These are phyloP conservation scores for Elaeis guineensis DNA, from an alignment of 176 grass and related monocot species.

Conservation along the genomic window DNA sequence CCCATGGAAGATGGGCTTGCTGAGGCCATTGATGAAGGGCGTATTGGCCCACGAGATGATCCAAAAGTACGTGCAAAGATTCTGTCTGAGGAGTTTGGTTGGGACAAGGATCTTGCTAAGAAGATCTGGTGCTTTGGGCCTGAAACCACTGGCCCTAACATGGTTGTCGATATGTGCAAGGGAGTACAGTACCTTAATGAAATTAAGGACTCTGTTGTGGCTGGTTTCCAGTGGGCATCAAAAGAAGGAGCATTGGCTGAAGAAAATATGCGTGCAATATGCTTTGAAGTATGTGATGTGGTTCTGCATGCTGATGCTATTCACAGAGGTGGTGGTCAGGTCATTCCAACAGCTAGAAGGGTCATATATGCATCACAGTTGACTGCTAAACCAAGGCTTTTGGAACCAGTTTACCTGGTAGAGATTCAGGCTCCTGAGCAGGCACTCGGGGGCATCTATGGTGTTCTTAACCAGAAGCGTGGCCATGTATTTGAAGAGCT, in stretches of 20 bases:
- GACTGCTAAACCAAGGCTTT: conserved; percentile 1
- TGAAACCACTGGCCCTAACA: background rate
- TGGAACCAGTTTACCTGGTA: conserved; percentile 3
- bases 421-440: conserved; percentile 10
- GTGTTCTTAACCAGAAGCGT: conserved; percentile 10
- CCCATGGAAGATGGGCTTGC: no score
- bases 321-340: conserved; percentile 2
- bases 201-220: no score
- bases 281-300: conserved; percentile 3
- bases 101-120: no score
- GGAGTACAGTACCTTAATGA: no score
- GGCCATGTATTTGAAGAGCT: conserved; percentile 8
- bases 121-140: background rate
- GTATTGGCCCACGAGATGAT: no score
- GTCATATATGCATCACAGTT: conserved; percentile 7
- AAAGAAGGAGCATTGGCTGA: conserved; percentile 1
- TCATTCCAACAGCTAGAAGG: conserved; percentile 2
- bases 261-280: conserved; percentile 4
- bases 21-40: no score
- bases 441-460: conserved; percentile 3
- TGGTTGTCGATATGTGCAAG: no score
- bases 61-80: no score
- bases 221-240: background rate
- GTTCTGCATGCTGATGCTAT: conserved; percentile 7
- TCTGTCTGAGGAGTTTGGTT: no score